Conservation (phyloP, 2,329 filamentous ascomycete species). For the Neofusicoccum sp. region DNA sequence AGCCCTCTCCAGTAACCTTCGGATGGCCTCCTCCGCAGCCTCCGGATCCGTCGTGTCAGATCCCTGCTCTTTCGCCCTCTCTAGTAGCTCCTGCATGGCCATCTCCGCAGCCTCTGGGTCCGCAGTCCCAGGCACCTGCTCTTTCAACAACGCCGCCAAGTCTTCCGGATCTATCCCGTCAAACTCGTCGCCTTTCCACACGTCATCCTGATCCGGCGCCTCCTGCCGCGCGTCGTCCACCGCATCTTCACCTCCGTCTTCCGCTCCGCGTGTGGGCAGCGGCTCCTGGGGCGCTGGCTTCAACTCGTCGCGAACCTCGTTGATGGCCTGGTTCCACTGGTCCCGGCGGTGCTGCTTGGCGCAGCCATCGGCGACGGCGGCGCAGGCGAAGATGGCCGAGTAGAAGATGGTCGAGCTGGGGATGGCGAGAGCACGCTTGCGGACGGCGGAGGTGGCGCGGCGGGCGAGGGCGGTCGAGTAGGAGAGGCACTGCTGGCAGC, state of each 20-base stretch:
- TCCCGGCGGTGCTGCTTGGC: conserved; percentile 57
- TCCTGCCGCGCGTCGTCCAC: background rate
- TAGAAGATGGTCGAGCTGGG: conserved; percentile 64
- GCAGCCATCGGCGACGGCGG: conserved; percentile 61
- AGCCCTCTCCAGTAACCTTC: too few relatives aligned
- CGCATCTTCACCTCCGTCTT: conserved; percentile 9
- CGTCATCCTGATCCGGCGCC: background rate
- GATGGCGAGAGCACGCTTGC: conserved; percentile 53
- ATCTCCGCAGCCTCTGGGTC: background rate
- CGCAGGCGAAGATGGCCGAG: conserved; percentile 65
- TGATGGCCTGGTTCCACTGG: conserved; percentile 62
- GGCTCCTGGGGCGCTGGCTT: conserved; percentile 36
- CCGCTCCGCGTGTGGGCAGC: too few relatives aligned
- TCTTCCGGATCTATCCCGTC: background rate
- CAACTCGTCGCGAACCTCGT: conserved; percentile 53
- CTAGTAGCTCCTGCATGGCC: background rate
- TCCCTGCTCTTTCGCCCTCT: too few relatives aligned
- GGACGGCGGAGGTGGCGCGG: conserved; percentile 49
- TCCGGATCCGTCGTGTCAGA: background rate
- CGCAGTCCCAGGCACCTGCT: background rate
- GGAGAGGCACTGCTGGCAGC: conserved; percentile 61
- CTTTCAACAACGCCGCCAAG: background rate
- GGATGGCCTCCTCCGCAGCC: too few relatives aligned
- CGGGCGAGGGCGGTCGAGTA: conserved; percentile 49
- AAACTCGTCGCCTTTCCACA: background rate